Percentiles rank a stretch among this genome's conserved stretches.
Evolutionary conservation across 2,329 filamentous ascomycete species (phyloP).

Genomic region (Fragosphaeria purpurea): DNA sequence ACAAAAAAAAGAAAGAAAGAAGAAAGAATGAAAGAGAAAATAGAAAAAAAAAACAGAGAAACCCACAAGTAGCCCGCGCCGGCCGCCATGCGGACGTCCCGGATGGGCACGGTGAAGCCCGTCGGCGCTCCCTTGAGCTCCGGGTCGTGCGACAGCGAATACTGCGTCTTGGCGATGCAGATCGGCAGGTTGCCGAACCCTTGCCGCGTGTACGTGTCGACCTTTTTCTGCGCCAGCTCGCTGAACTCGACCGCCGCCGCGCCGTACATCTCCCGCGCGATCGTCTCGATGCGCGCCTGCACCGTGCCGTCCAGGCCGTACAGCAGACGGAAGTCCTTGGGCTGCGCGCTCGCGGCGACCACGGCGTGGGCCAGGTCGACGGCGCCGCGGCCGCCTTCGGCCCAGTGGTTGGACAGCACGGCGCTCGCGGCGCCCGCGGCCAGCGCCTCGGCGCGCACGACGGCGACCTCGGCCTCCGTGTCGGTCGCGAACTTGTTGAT

Average conservation of each 20-base stretch:
- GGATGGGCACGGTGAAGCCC: constrained; percentile 88
- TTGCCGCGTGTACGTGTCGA: constrained; percentile 87
- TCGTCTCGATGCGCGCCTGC: constrained; percentile 80
- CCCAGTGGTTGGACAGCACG: constrained; percentile 92
- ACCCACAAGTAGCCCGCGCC: constrained; percentile 84
- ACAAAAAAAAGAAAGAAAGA: constrained; percentile 16
- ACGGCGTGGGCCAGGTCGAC: constrained; percentile 81
- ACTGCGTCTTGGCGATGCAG: constrained; percentile 97
- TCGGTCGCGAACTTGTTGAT: constrained; percentile 97
- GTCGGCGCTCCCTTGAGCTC: constrained; percentile 89
- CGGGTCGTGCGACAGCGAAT: constrained; percentile 88
- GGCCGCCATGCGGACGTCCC: constrained; percentile 87
- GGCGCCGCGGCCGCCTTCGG: constrained; percentile 84
- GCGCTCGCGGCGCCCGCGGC: constrained; percentile 90
- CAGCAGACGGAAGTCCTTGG: constrained; percentile 78
- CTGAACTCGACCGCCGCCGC: constrained; percentile 84
- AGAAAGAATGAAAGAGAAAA: constrained; percentile 20
- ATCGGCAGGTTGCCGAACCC: constrained; percentile 90
- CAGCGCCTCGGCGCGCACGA: constrained; percentile 83
- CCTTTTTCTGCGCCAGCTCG: constrained; percentile 89
- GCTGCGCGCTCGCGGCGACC: constrained; percentile 70
- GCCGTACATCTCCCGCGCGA: constrained; percentile 90
- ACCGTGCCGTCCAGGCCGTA: constrained; percentile 68
- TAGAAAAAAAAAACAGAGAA: neutral
- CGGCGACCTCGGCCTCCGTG: constrained; percentile 80